A percentile compares a stretch with the other conserved stretches of the same genome.
Conservation (phyloP, 768 basidiomycete genomes). For the Thelephora ganbajun region DNA sequence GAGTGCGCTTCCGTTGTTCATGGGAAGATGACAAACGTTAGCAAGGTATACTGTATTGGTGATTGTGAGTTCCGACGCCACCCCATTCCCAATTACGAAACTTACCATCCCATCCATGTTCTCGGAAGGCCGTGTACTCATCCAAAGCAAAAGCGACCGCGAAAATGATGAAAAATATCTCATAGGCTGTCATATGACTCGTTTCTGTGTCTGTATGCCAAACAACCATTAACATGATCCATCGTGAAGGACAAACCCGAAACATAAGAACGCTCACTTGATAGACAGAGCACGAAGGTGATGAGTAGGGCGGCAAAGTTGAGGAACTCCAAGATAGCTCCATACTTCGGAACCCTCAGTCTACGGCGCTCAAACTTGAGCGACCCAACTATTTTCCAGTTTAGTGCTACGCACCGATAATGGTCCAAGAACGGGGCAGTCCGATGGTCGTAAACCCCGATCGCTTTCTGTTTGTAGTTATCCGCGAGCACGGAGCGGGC, state of each 20-base stretch:
- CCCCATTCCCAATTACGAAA: constrained; percentile 3
- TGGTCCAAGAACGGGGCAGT: constrained; percentile 70
- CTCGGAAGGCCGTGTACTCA: constrained; percentile 78
- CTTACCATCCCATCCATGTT: constrained; percentile 82
- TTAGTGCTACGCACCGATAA: constrained; percentile 38
- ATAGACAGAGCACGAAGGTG: constrained; percentile 61
- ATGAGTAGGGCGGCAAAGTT: constrained; percentile 58
- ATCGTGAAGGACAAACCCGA: not conserved
- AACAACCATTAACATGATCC: not conserved
- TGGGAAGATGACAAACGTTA: no score
- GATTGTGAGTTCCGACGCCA: not conserved
- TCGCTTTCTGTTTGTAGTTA: constrained; percentile 72
- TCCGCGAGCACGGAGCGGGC: constrained; percentile 74
- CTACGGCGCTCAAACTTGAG: constrained; percentile 18
- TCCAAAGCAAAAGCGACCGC: constrained; percentile 68
- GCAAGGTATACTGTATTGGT: not conserved
- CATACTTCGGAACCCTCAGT: constrained; percentile 72
- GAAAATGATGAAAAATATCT: constrained; percentile 62
- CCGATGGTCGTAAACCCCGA: constrained; percentile 56
- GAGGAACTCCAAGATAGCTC: constrained; percentile 62
- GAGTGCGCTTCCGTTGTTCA: no score
- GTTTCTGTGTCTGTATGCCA: constrained; percentile 41
- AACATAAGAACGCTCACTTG: constrained; percentile 42
- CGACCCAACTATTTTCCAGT: not conserved
- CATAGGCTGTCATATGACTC: constrained; percentile 36